Evolutionary conservation across 208 protist genomes (phyloP), one percentile per base, ranked within the genome.

Genomic region (Zelonia costaricensis): DNA sequence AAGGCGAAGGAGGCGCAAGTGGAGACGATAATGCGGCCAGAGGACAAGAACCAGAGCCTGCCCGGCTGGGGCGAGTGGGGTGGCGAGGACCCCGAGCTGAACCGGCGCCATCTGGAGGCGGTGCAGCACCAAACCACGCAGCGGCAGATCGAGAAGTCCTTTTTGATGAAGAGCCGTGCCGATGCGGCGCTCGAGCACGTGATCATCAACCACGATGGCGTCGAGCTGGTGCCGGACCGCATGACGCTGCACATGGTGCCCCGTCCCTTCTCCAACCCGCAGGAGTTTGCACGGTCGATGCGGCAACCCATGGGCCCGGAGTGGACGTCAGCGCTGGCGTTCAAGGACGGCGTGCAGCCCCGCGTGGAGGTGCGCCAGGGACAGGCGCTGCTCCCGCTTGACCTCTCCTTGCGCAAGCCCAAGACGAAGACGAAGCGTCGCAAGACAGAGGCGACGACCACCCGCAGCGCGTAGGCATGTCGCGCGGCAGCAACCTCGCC

Each of bases 11-110:
- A 88, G 27, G 55, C 77, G 15, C 85, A 95, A 55, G 87, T 97
- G 22, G 83, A 94, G 45, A 81, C 69, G 16, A 88, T 95, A 39
- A 90, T 94, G 80, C 81, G 83, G 38, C 90, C 90, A 9, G 74
- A 88, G 9, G 93, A 97, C 72, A 78, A 73, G 47, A 96, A 96
- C 61, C 76, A 82, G 27, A 86, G 69, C 22, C 76, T 97, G 1
- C 93, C 93, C 16, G 93, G 93, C 22, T 97, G 93, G 93, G 91
- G 91, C 28, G 93, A 97, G 74, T 97, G 93, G 93, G 93, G 93
- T 46, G 93, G 93, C 20, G 72, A 87, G 30, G 86, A 95, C 63
- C 66, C 64, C 8, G 45, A 73, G 25, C 82, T 97, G 10, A 97
- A 96, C 74, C 62, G 69, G 44, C 80, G 68, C 6, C 88, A 95